Evolutionary conservation across 2,329 filamentous ascomycete genomes (phyloP), one percentile per base, ranked within the genome.

Genomic region (Paecilomyces sp.): DNA sequence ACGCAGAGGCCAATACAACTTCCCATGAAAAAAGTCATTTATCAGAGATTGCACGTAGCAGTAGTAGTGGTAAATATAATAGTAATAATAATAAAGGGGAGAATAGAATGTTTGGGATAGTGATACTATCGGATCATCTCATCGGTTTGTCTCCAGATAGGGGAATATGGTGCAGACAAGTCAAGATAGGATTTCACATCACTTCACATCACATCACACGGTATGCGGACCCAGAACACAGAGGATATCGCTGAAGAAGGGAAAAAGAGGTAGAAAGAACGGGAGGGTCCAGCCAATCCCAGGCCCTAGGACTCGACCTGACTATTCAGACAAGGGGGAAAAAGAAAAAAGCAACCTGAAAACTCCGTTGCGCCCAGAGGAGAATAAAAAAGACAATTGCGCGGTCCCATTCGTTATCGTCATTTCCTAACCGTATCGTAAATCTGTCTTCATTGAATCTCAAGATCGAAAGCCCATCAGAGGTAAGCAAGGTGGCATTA

Each of bases 41-140:
- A 53, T 30, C 15, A 15, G 51, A 25, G 51, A 25, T 3, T 11
- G 24, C 56, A 51, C 24, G 47, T 47, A 47, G n/a, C n/a, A 47
- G 56, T 60, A 47, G 56, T 60, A 55, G 62, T 65, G 65, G 66
- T 60, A 59, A 59, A 54, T 28, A 28, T 47, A 47, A 18, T 47
- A 47, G 55, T 60, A 56, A 57, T 58, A 55, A 63, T 66, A 66
- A 66, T 60, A 59, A 55, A 63, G 30, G 25, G 61, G 31, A 60
- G 59, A 58, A 59, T 60, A 62, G 61, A 62, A 63, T 28, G 52
- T 54, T 56, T 8, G 18, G 15, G 18, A 9, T 47, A 18, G 18
- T 15, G 9, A 47, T 22, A 18, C 15, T 18, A 47, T 8, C 15
- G 18, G 41, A 47, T 7, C 5, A 47, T 47, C 41, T 8, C 41